A percentile compares a stretch with the other conserved stretches of the same genome.
Conservation (phyloP, 257 asterid species). For the Cruciata laevipes region DNA sequence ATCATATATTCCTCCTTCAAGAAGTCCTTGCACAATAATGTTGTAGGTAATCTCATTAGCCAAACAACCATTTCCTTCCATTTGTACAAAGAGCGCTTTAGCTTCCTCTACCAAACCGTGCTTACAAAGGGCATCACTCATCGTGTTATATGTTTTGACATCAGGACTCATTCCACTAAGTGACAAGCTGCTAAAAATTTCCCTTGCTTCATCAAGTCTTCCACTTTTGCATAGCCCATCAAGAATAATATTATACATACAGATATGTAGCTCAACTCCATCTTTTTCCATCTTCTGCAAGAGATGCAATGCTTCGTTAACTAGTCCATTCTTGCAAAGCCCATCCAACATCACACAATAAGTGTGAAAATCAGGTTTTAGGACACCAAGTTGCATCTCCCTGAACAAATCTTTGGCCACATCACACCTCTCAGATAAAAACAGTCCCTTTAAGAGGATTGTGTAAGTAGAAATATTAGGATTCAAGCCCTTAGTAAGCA, state of each 20-base stretch:
- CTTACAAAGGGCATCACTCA: not conserved
- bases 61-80: not conserved
- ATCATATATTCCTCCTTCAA: not conserved
- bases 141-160: not conserved
- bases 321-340: not conserved
- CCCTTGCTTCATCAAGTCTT: constrained; percentile 2
- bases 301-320: constrained; percentile 16
- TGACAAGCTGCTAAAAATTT: not conserved
- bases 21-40: constrained; percentile 8
- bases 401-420: constrained; percentile 1
- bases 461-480: constrained; percentile 15
- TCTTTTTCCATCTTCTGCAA: not conserved
- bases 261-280: constrained; percentile 8
- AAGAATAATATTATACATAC: constrained; percentile 10
- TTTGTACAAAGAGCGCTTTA: not conserved
- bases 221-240: constrained; percentile 20
- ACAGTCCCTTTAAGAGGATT: constrained; percentile 23
- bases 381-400: not conserved
- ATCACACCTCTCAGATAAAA: constrained; percentile 10
- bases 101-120: constrained; percentile 20
- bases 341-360: constrained; percentile 10
- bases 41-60: constrained; percentile 2
- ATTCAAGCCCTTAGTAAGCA: constrained; percentile 16
- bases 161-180: constrained; percentile 6
- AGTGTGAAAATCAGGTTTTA: constrained; percentile 14